These are phyloP conservation scores for Leucogyrophana mollusca DNA, from an alignment of 768 basidiomycete genomes.

Conservation along the genomic window DNA sequence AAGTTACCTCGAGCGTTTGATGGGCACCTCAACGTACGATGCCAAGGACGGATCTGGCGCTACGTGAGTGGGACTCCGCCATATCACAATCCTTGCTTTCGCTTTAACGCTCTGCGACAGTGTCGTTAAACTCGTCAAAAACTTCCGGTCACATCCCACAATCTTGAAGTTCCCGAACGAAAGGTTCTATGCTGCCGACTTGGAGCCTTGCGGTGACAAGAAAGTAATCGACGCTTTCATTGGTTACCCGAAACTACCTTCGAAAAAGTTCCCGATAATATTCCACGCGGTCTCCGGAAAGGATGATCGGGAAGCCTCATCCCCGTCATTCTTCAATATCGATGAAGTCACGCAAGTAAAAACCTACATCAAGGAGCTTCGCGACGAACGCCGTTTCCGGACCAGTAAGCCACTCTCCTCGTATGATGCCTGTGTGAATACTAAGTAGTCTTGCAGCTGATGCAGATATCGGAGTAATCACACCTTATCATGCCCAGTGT, in stretches of 20 bases:
- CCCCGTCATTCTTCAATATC: slow-evolving; percentile 73
- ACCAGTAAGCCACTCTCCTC: slow-evolving; percentile 36
- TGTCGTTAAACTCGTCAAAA: slow-evolving; percentile 60
- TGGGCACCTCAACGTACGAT: slow-evolving; percentile 45
- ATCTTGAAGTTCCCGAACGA: slow-evolving; percentile 65
- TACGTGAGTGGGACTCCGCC: slow-evolving; percentile 26
- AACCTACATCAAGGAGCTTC: slow-evolving; percentile 34
- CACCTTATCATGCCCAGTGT: slow-evolving; percentile 64
- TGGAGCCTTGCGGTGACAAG: slow-evolving; percentile 45
- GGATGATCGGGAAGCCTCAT: slow-evolving; percentile 64
- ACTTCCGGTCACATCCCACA: slow-evolving; percentile 62
- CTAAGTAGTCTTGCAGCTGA: slow-evolving; percentile 32
- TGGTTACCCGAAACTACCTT: slow-evolving; percentile 25
- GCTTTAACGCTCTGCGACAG: slow-evolving; percentile 29
- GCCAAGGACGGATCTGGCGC: slow-evolving; percentile 32
- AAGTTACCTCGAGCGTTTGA: slow-evolving; percentile 63
- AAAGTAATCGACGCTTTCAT: slow-evolving; percentile 24
- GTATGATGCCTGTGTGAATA: slow-evolving; percentile 4
- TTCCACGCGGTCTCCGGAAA: slow-evolving; percentile 61
- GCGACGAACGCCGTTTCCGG: slow-evolving; percentile 36
- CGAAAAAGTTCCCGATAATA: slow-evolving; percentile 50
- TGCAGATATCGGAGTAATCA: slow-evolving; percentile 56
- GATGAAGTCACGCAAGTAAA: slow-evolving; percentile 56
- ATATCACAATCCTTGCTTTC: not conserved
- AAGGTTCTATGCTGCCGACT: slow-evolving; percentile 54